Percentiles rank a stretch among this genome's conserved stretches.
phyloP scores from a whole-genome alignment of 2,329 filamentous ascomycete genomes.

The Penicillium decumbens region DNA sequence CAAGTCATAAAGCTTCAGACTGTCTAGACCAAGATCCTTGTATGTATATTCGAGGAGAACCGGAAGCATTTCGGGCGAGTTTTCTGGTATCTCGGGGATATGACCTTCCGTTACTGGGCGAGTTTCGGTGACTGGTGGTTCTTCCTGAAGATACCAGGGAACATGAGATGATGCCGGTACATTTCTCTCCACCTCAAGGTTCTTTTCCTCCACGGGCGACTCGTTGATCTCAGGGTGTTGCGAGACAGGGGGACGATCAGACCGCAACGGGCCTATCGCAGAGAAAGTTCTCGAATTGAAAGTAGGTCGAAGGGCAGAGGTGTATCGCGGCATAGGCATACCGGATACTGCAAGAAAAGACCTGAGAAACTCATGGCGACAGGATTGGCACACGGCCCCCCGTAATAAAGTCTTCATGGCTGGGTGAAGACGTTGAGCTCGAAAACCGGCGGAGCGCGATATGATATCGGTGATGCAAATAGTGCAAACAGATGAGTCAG shows the following conservation, averaged over 20 bases:
- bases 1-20: conserved; percentile 74
- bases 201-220: conserved; percentile 9
- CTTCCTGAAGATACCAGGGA: conserved; percentile 80
- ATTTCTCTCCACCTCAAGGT: conserved; percentile 1
- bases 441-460: conserved; percentile 2
- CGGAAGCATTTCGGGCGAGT: conserved; percentile 66
- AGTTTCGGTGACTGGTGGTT: conserved; percentile 43
- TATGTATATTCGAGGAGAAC: conserved; percentile 73
- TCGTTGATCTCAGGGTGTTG: conserved; percentile 13
- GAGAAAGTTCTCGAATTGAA: conserved; percentile 25
- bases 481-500: conserved; percentile 25
- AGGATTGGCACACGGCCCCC: conserved; percentile 28
- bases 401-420: conserved; percentile 33
- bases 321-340: conserved; percentile 21
- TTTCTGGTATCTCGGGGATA: conserved; percentile 61
- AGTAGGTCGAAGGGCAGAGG: conserved; percentile 11
- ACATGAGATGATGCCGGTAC: conserved; percentile 31
- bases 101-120: conserved; percentile 50
- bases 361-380: conserved; percentile 28
- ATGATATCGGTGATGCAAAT: conserved; percentile 15
- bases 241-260: conserved; percentile 22
- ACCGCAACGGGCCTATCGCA: conserved; percentile 17
- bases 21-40: conserved; percentile 79
- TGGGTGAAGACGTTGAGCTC: conserved; percentile 6
- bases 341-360: conserved; percentile 28